Conservation (phyloP, 2,329 filamentous ascomycete genomes). For the Byssochlamys sp. region DNA sequence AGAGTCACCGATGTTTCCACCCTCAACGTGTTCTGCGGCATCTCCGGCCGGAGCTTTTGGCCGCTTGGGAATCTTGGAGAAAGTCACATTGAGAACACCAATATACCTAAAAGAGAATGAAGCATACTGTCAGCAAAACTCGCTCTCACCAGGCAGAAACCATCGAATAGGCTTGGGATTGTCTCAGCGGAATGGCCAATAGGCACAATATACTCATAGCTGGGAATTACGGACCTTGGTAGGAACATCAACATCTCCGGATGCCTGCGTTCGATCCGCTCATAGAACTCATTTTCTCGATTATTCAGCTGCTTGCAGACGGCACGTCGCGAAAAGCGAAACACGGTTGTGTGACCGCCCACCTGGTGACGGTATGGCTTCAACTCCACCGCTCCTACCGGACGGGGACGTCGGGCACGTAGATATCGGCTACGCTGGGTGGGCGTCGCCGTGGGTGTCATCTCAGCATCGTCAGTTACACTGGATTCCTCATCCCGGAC, state of each 20-base stretch:
- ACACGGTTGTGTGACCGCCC: conserved; percentile 89
- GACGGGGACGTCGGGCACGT: conserved; percentile 32
- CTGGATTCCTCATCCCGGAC: conserved; percentile 44
- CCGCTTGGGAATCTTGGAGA: conserved; percentile 68
- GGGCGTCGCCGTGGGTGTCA: conserved; percentile 40
- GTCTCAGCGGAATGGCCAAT: not conserved
- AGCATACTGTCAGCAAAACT: conserved; percentile 1
- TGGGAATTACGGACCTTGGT: conserved; percentile 55
- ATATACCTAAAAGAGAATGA: conserved; percentile 60
- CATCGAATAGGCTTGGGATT: not conserved
- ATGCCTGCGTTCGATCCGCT: conserved; percentile 84
- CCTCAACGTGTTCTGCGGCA: conserved; percentile 7
- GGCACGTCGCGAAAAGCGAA: conserved; percentile 86
- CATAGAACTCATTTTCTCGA: conserved; percentile 96
- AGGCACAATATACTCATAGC: not conserved
- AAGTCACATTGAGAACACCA: conserved; percentile 90
- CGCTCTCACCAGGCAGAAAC: not conserved
- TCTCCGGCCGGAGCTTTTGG: conserved; percentile 35
- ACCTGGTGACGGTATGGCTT: conserved; percentile 97
- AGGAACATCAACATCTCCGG: conserved; percentile 82
- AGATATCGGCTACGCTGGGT: conserved; percentile 19
- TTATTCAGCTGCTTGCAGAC: conserved; percentile 98
- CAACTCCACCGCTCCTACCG: conserved; percentile 83
- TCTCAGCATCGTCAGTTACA: conserved; percentile 45
- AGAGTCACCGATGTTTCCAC: conserved; percentile 6